Conservation (phyloP, 148 eudicot genomes). For the Diospyros kaki region DNA sequence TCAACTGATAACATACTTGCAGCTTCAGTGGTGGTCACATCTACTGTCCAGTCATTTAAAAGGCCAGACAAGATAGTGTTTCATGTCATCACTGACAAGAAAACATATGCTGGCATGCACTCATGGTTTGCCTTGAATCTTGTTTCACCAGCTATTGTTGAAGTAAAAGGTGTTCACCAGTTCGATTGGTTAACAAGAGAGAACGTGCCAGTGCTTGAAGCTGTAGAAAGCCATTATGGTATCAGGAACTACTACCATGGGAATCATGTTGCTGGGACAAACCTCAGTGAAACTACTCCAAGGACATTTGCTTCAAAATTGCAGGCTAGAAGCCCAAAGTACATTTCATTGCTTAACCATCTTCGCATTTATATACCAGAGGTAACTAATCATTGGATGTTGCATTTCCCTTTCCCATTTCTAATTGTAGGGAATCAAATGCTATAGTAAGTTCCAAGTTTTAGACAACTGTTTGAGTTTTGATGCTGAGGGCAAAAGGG, state of each 20-base stretch:
- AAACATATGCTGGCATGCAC: constrained; percentile 99
- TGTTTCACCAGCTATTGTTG: constrained; percentile 78
- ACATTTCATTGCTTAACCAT: constrained; percentile 95
- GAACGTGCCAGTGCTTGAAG: constrained; percentile 97
- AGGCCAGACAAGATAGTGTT: constrained; percentile 83
- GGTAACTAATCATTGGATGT: constrained; percentile 41
- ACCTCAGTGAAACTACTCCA: constrained; percentile 85
- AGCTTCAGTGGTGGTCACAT: constrained; percentile 92
- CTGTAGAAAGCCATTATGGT: constrained; percentile 85
- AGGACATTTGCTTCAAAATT: constrained; percentile 85
- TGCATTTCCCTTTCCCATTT: background rate
- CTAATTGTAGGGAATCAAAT: background rate
- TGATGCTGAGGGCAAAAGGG: background rate
- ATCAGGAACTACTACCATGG: constrained; percentile 91
- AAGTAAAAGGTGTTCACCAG: constrained; percentile 97
- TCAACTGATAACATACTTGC: constrained; percentile 93
- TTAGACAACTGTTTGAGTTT: background rate
- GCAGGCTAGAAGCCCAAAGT: constrained; percentile 98
- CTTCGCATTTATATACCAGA: constrained; percentile 96
- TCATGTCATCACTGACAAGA: constrained; percentile 96
- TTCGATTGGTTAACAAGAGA: constrained; percentile 99
- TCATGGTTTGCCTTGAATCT: constrained; percentile 97
- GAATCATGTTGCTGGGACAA: constrained; percentile 84
- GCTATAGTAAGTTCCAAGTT: background rate
- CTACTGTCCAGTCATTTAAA: constrained; percentile 69